Conservation (phyloP, 192 early-diverging fungal species). For the Umbelopsis sp. region DNA sequence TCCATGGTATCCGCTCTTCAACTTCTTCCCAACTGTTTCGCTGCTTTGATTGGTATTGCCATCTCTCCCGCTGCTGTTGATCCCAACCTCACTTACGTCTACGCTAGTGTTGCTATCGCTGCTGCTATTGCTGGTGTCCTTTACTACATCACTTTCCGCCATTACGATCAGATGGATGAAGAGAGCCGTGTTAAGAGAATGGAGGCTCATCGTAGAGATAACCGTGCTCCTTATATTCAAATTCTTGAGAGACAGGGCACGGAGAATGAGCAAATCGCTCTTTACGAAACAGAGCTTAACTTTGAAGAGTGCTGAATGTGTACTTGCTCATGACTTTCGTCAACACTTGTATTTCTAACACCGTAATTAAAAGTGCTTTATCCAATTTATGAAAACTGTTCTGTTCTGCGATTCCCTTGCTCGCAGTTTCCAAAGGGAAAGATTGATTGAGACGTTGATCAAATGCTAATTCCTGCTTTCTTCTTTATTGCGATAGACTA, state of each 20-base stretch:
- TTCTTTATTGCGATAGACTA: too few relatives aligned
- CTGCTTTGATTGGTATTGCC: constrained; percentile 60
- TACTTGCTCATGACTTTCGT: neutral
- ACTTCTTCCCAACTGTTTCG: constrained; percentile 59
- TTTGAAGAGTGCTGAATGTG: neutral
- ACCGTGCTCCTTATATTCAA: neutral
- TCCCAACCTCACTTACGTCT: constrained; percentile 59
- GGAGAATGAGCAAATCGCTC: neutral
- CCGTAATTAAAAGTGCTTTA: too few relatives aligned
- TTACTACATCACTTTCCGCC: constrained; percentile 56
- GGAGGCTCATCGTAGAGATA: constrained; percentile 5
- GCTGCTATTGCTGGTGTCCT: constrained; percentile 42
- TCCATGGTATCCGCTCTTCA: constrained; percentile 64
- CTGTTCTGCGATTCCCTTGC: too few relatives aligned
- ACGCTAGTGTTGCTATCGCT: constrained; percentile 49
- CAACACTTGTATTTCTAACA: too few relatives aligned
- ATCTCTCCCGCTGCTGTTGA: constrained; percentile 55
- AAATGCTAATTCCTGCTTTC: too few relatives aligned
- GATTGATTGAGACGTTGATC: too few relatives aligned
- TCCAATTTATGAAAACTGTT: too few relatives aligned
- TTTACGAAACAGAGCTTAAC: constrained; percentile 6
- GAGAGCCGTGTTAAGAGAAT: constrained; percentile 27
- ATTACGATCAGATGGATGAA: constrained; percentile 54
- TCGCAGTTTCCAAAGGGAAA: too few relatives aligned
- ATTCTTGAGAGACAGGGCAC: too few relatives aligned